phyloP scores from a whole-genome alignment of 441 rosid species.

The Brassica balearica region DNA sequence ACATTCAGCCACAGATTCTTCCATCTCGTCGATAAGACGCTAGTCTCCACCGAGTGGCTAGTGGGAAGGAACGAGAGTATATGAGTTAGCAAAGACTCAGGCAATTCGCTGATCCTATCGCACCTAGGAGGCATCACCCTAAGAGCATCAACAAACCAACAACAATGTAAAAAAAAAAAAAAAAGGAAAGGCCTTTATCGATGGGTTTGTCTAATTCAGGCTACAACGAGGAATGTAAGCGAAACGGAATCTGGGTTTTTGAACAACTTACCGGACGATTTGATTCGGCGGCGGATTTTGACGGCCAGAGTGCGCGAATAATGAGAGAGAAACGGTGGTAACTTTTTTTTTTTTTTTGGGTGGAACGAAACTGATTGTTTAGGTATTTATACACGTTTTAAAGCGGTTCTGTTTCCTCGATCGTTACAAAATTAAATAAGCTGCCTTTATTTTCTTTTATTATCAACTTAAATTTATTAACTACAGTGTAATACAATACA shows the following conservation, averaged over 20 bases:
- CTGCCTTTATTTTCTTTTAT: neutral
- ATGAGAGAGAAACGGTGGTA: neutral
- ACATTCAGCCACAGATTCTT: too few relatives aligned
- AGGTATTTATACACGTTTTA: too few relatives aligned
- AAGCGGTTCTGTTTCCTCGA: neutral
- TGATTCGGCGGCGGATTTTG: neutral
- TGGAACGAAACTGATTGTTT: neutral
- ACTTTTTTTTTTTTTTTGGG: neutral
- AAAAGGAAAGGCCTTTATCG: neutral
- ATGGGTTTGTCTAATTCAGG: neutral
- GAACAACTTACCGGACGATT: neutral
- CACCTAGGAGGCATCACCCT: neutral
- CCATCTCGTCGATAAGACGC: too few relatives aligned
- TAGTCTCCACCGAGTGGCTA: too few relatives aligned
- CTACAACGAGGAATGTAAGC: neutral
- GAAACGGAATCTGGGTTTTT: neutral
- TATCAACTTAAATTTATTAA: too few relatives aligned
- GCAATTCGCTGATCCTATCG: too few relatives aligned
- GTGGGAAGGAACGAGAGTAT: too few relatives aligned
- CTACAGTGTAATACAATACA: too few relatives aligned
- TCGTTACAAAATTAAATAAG: neutral
- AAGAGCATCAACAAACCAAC: conserved; percentile 8
- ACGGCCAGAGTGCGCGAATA: too few relatives aligned
- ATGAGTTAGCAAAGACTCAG: too few relatives aligned
- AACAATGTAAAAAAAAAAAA: neutral